A percentile compares a stretch with the other conserved stretches of the same genome.
Conservation (phyloP, 2,329 filamentous ascomycete genomes). For the Orbilia brochopaga region DNA sequence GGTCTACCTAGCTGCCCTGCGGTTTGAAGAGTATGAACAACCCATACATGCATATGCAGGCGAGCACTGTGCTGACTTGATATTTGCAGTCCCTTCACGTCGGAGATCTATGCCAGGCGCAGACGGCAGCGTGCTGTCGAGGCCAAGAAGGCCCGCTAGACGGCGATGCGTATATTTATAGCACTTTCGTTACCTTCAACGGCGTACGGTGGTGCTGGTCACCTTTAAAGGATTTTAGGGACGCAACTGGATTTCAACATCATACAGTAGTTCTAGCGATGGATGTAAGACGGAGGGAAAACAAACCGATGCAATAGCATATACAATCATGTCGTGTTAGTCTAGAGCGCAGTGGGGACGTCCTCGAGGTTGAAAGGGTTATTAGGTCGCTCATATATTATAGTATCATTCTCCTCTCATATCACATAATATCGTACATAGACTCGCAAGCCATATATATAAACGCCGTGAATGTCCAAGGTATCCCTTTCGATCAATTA, state of each 20-base stretch:
- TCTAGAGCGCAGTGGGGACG: not conserved
- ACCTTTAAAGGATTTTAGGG: not conserved
- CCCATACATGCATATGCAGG: conserved; percentile 60
- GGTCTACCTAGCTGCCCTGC: conserved; percentile 53
- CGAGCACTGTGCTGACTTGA: conserved; percentile 17
- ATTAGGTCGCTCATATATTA: not conserved
- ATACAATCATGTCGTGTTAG: not conserved
- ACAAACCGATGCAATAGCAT: not conserved
- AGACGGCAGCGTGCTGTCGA: conserved; percentile 65
- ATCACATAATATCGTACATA: conserved; percentile 49
- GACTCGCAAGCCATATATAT: conserved; percentile 17
- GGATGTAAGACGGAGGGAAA: not conserved
- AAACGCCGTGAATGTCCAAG: conserved; percentile 31
- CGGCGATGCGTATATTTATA: not conserved
- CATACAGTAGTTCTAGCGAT: not conserved
- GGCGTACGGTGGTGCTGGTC: not conserved
- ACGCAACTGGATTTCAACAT: conserved; percentile 1
- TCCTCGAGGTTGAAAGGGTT: not conserved
- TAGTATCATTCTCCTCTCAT: conserved; percentile 29
- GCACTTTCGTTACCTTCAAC: conserved; percentile 5
- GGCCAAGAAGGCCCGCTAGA: conserved; percentile 53
- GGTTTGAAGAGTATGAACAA: conserved; percentile 54
- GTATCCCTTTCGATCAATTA: conserved; percentile 7
- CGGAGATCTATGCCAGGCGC: conserved; percentile 87
- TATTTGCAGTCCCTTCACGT: conserved; percentile 73